Evolutionary conservation across 768 basidiomycete genomes (phyloP).

Genomic region (Trametes coccinea): DNA sequence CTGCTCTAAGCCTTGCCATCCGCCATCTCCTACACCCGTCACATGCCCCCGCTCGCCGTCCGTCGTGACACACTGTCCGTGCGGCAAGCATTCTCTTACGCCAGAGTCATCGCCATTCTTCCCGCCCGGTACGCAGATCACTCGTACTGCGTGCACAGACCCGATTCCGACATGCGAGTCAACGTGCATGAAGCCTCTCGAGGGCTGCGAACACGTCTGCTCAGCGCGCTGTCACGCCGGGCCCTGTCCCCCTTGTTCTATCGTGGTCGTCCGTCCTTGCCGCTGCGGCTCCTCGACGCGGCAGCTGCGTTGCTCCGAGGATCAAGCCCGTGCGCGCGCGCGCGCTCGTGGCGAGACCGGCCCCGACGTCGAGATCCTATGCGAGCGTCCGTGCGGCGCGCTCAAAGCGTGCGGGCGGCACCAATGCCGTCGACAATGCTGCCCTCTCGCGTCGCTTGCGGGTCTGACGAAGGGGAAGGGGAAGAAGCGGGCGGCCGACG

Average conservation of each 20-base stretch:
- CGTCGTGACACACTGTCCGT: constrained; percentile 74
- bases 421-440: constrained; percentile 82
- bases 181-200: constrained; percentile 62
- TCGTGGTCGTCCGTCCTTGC: constrained; percentile 73
- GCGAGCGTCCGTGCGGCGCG: constrained; percentile 77
- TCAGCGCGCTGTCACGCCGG: constrained; percentile 70
- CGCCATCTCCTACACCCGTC: constrained; percentile 56
- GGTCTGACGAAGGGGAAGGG: constrained; percentile 53
- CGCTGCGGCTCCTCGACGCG: constrained; percentile 79
- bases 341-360: constrained; percentile 20
- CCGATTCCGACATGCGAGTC: constrained; percentile 81
- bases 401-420: constrained; percentile 85
- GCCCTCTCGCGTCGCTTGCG: constrained; percentile 76
- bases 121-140: constrained; percentile 42
- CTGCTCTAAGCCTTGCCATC: constrained; percentile 78
- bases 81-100: constrained; percentile 63
- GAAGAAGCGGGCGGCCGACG: constrained; percentile 50
- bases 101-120: constrained; percentile 35
- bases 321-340: constrained; percentile 37
- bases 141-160: constrained; percentile 55
- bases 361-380: constrained; percentile 59
- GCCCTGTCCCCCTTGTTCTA: constrained; percentile 76
- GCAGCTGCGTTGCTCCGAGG: constrained; percentile 51
- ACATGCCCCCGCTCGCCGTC: constrained; percentile 76
- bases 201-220: constrained; percentile 76